Percentiles rank a stretch among this genome's conserved stretches.
phyloP scores from a whole-genome alignment of 208 protist species.

The Herpetomonas tarakana region DNA sequence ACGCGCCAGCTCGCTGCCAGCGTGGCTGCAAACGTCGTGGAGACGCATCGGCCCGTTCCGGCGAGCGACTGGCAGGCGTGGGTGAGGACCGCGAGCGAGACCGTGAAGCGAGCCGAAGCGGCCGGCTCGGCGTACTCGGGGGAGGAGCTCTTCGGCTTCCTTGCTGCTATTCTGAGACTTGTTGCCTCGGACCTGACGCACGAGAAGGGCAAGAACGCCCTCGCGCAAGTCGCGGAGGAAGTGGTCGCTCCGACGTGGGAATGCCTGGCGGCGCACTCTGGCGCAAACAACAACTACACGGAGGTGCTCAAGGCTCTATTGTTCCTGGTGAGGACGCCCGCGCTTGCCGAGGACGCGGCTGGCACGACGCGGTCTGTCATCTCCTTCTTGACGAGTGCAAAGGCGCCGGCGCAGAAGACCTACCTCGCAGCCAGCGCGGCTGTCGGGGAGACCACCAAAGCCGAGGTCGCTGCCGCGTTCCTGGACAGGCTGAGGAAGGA shows the following conservation, averaged over 20 bases:
- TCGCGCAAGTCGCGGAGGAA: no score
- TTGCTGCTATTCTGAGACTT: background rate
- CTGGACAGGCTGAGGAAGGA: conserved; percentile 7
- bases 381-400: background rate
- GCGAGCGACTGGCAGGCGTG: background rate
- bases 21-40: background rate
- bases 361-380: background rate
- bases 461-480: conserved; percentile 13
- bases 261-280: background rate
- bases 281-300: background rate
- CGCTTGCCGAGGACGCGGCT: background rate
- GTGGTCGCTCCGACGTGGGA: background rate
- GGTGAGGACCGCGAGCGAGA: background rate
- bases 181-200: no score
- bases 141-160: background rate
- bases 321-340: background rate
- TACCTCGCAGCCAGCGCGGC: conserved; percentile 5
- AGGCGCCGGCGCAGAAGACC: background rate
- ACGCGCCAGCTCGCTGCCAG: no score
- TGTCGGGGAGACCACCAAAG: conserved; percentile 14
- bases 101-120: background rate
- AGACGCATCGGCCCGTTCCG: background rate
- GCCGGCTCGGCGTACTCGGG: background rate
- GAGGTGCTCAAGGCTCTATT: background rate
- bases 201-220: no score